phyloP scores from a whole-genome alignment of 768 basidiomycete genomes.

The Tylopilus plumbeoviolaceoides region DNA sequence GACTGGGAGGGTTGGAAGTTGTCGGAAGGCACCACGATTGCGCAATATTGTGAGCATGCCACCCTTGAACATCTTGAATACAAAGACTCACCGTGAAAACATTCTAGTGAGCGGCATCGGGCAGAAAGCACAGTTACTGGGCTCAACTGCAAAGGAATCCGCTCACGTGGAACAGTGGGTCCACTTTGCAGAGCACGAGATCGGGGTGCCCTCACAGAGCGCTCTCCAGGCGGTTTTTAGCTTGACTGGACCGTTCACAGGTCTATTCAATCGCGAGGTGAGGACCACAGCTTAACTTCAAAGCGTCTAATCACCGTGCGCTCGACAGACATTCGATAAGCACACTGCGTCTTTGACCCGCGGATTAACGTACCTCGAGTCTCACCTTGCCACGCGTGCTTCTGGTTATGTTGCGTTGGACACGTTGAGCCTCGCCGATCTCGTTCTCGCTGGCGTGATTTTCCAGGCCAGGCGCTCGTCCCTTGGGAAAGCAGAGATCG shows the following conservation, averaged over 20 bases:
- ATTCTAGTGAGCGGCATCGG: not conserved
- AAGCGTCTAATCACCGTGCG: not conserved
- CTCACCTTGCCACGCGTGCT: not conserved
- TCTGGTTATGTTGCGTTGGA: not conserved
- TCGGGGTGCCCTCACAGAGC: not conserved
- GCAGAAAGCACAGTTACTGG: not conserved
- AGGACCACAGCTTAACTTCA: not conserved
- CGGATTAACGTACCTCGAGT: not conserved
- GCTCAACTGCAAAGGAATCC: not conserved
- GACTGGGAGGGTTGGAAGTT: not conserved
- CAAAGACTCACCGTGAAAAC: not conserved
- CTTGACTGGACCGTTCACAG: not conserved
- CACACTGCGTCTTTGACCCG: not conserved
- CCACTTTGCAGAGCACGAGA: not conserved
- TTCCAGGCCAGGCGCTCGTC: not conserved
- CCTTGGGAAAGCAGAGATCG: not conserved
- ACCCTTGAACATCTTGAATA: not conserved
- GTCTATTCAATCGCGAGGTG: not conserved
- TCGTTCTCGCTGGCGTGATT: not conserved
- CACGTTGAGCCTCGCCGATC: not conserved
- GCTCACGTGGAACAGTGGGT: not conserved
- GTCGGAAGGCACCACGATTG: not conserved
- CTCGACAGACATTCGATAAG: not conserved
- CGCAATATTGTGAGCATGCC: not conserved
- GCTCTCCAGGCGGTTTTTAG: not conserved